These are phyloP conservation scores for Oemleria cerasiformis DNA, from an alignment of 306 rosid species.

Conservation along the genomic window DNA sequence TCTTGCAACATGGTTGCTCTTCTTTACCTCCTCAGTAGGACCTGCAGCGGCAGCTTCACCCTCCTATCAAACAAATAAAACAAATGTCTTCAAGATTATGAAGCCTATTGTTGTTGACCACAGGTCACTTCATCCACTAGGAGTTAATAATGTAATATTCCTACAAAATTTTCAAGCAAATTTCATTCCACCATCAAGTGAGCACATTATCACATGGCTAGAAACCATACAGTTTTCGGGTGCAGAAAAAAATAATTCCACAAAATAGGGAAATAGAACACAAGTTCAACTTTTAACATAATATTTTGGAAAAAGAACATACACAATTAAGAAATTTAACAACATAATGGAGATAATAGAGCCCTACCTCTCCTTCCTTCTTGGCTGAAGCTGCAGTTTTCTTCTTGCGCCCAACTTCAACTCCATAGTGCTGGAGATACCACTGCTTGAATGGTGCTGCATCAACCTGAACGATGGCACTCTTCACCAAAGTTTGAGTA, in stretches of 20 bases:
- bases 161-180: no score
- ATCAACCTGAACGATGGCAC: slow-evolving; percentile 68
- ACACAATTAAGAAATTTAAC: no score
- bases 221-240: no score
- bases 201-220: no score
- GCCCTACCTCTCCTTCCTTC: slow-evolving; percentile 60
- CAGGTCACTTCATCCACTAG: no score
- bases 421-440: slow-evolving; percentile 62
- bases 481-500: slow-evolving; percentile 61
- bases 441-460: slow-evolving; percentile 70
- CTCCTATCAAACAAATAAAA: slow-evolving; percentile 26
- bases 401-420: slow-evolving; percentile 64
- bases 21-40: slow-evolving; percentile 46
- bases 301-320: no score
- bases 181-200: no score
- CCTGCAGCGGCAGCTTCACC: slow-evolving; percentile 32
- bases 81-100: not conserved
- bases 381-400: slow-evolving; percentile 38
- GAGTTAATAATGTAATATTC: no score
- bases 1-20: slow-evolving; percentile 50
- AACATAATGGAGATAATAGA: not conserved
- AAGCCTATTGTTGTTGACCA: not conserved
- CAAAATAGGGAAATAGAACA: no score
- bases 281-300: no score
- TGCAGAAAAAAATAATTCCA: no score